A percentile compares a stretch with the other conserved stretches of the same genome.
These are phyloP conservation scores for Pseudocercospora vitis DNA, from an alignment of 2,329 filamentous ascomycete species.

Conservation along the genomic window DNA sequence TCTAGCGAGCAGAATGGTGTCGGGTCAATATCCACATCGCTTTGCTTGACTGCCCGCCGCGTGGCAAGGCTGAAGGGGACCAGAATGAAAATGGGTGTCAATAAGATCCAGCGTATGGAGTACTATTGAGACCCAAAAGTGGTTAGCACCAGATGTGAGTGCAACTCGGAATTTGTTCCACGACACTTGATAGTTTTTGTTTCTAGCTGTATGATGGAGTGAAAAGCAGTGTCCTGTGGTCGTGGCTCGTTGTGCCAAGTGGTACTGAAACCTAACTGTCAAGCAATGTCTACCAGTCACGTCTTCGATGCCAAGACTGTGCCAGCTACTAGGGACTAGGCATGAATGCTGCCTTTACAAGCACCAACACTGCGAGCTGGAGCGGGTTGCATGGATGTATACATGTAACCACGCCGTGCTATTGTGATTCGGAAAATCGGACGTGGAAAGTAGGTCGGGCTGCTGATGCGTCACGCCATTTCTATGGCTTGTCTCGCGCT, in stretches of 20 bases:
- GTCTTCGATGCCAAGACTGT: neutral
- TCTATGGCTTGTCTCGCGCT: too few relatives aligned
- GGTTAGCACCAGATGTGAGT: constrained; percentile 8
- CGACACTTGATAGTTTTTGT: neutral
- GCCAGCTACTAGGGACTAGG: too few relatives aligned
- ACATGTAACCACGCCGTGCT: too few relatives aligned
- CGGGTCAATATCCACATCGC: constrained; percentile 6
- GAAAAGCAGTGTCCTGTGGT: neutral
- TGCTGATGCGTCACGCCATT: too few relatives aligned
- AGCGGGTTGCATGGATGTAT: too few relatives aligned
- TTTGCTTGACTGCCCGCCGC: constrained; percentile 12
- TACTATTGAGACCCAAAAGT: constrained; percentile 14
- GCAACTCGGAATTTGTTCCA: neutral
- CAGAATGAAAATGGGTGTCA: constrained; percentile 23
- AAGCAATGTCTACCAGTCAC: neutral
- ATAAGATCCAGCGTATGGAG: constrained; percentile 22
- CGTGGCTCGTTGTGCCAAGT: neutral
- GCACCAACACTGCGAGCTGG: too few relatives aligned
- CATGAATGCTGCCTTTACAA: too few relatives aligned
- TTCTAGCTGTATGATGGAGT: neutral
- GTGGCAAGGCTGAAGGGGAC: constrained; percentile 9
- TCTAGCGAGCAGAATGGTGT: constrained; percentile 9
- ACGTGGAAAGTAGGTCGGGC: too few relatives aligned
- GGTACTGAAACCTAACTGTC: neutral
- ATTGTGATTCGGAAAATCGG: too few relatives aligned